Base-by-base conservation (phyloP, 2,329 filamentous ascomycete genomes). In the Cephalotrichum gorgonifer region DNA sequence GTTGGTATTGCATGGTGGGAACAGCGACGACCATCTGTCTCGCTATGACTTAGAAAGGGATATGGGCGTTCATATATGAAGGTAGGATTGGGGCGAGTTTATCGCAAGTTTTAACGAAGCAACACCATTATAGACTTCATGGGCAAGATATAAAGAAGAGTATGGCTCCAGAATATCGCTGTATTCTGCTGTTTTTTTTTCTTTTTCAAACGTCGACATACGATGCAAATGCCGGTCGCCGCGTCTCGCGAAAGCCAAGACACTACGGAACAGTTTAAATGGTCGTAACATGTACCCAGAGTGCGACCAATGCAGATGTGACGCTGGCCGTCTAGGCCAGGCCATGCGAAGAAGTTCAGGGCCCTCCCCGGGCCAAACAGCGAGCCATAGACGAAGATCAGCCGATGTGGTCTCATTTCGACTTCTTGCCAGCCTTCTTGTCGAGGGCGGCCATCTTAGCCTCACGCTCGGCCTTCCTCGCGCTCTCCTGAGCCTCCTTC, bases 401-500 rank as follows among this genome's bases (percentile, higher is more conserved):
- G 30, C 15, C 17, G 20, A 11, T 17, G 11, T 17, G 31, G n/a
- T 5, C 22, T 30, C 43, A 48, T 30, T 48, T 48, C 43, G 33
- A 7, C 38, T 48, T 48, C 46, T 48, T 48, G 46, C 46, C 46
- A 26, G 6, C 38, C 46, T 76, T 76, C 64, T 73, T 68, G 14
- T 71, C 74, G 42, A 75, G 60, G 7, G 75, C 75, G 7, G 71
- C 70, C 61, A 80, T 75, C 56, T 64, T 73, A 2, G 71, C 73
- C 38, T 79, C 75, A 30, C 78, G 68, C 60, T 80, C 74, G 3
- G 66, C 62, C 57, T 62, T 69, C 55, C 71, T 70, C 9, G 62
- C 62, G 55, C 68, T 70, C 50, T 79, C 75, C 50, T 68, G 65
- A 14, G 69, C 75, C 2, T 79, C 76, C 43, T 58, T 68, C 60